Evolutionary conservation across 805 yeast genomes (phyloP), one percentile per base, ranked within the genome.

Genomic region (Candida arabinofermentans): DNA sequence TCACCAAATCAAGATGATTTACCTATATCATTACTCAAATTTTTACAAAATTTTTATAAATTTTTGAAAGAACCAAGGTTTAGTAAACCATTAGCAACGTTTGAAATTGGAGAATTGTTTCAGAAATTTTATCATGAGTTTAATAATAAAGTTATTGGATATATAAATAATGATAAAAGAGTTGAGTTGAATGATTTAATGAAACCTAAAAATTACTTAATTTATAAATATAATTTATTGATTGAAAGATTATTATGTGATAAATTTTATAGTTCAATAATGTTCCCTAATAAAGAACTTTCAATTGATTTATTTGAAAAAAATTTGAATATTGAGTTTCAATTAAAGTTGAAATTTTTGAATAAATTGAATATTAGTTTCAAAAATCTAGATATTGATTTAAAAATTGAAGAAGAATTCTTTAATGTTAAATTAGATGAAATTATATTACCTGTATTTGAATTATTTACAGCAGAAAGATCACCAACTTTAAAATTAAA

Each of bases 401-500:
- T 65, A 33, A 56, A 59, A 0, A 33, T 54, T 3, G 59, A 62
- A 36, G 54, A 52, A 19, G 49, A 47, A 1, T 24, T 41, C 6
- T 60, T 65, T 39, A 37, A 47, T 9, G 26, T 24, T 1, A 41
- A 48, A 19, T 39, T 63, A n/a, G 50, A 50, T n/a, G 52, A 53
- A 7, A 27, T 34, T 4, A 40, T 65, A 7, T 37, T 58, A 13
- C 62, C 65, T 1, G 57, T 55, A 35, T 59, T 64, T 44, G 66
- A 62, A 40, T 36, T 57, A 8, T 46, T 64, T 42, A 50, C 61
- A 5, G 59, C 61, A 3, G 65, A 62, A 40, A 54, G 58, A 21
- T 59, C 67, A 1, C 68, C 70, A 2, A 62, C 67, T 4, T 43
- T 57, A 24, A 65, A 65, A 42, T 47, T 64, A 44, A 61, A 59